A percentile compares a stretch with the other conserved stretches of the same genome.
Conservation (phyloP, 768 basidiomycete species). For the Collybiopsis confluens region DNA sequence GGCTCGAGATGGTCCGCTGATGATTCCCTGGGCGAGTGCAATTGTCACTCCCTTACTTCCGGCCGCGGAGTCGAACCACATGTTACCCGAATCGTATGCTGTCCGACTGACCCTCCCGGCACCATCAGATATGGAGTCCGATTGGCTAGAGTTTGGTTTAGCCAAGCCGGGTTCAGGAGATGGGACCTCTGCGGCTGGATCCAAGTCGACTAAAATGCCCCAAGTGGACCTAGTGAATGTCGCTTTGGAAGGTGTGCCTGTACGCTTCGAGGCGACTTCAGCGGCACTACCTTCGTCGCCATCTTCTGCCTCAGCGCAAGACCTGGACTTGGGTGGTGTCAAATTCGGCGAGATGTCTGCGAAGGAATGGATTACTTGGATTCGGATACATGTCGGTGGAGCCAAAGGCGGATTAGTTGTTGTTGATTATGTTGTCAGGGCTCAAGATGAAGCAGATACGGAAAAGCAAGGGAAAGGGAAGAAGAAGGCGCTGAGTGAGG, state of each 20-base stretch:
- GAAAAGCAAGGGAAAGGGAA: constrained; percentile 32
- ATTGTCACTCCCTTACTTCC: constrained; percentile 48
- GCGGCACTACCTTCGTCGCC: constrained; percentile 30
- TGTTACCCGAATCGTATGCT: constrained; percentile 46
- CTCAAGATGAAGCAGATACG: constrained; percentile 13
- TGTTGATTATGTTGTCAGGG: constrained; percentile 64
- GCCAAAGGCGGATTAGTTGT: constrained; percentile 47
- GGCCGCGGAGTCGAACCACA: constrained; percentile 11
- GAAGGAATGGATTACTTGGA: constrained; percentile 35
- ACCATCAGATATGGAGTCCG: constrained; percentile 55
- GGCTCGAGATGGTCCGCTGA: constrained; percentile 50
- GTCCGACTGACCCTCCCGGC: constrained; percentile 55
- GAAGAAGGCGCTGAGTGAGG: constrained; percentile 26
- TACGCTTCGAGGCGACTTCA: constrained; percentile 51
- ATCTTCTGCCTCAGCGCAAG: constrained; percentile 17
- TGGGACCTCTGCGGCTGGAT: constrained; percentile 1
- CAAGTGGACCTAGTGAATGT: constrained; percentile 52
- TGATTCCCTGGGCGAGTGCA: constrained; percentile 56
- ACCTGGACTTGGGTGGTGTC: constrained; percentile 1
- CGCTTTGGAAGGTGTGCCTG: constrained; percentile 62
- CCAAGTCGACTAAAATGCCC: constrained; percentile 17
- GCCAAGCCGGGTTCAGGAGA: constrained; percentile 31
- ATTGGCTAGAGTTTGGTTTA: constrained; percentile 76
- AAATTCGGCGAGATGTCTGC: constrained; percentile 48
- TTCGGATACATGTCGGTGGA: constrained; percentile 53